Conservation (phyloP, 1,139 yeast species). For the Hansenula sp. region DNA sequence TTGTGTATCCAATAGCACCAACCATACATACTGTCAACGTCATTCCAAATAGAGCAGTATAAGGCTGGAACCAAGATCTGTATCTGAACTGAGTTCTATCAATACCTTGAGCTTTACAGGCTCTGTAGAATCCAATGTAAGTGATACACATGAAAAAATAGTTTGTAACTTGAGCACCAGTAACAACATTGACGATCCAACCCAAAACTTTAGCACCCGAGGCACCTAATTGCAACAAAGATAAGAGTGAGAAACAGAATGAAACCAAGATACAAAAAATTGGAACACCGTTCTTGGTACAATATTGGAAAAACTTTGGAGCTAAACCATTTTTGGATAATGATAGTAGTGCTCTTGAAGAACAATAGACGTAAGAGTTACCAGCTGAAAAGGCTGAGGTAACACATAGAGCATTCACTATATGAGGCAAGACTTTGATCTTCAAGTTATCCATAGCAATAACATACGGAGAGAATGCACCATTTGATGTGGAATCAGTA, state of each 20-base stretch:
- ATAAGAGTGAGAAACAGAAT: constrained; percentile 28
- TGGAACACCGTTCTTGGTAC: constrained; percentile 51
- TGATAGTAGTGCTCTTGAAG: constrained; percentile 58
- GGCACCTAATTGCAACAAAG: constrained; percentile 43
- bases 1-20: neutral
- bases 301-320: constrained; percentile 45
- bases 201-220: constrained; percentile 51
- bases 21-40: neutral
- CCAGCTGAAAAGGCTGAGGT: constrained; percentile 63
- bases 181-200: constrained; percentile 64
- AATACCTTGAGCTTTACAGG: constrained; percentile 48
- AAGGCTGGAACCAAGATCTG: constrained; percentile 51
- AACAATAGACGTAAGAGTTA: constrained; percentile 56
- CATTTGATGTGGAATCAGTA: constrained; percentile 56
- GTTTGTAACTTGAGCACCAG: constrained; percentile 66
- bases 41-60: constrained; percentile 27
- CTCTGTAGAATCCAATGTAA: constrained; percentile 55
- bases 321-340: constrained; percentile 57
- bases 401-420: constrained; percentile 52
- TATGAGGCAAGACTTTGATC: constrained; percentile 48
- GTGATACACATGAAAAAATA: constrained; percentile 57
- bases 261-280: constrained; percentile 39
- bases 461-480: constrained; percentile 53
- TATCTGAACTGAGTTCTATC: constrained; percentile 43
- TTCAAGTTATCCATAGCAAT: constrained; percentile 47